A percentile compares a stretch with the other conserved stretches of the same genome.
Evolutionary conservation across 495 filamentous ascomycete genomes (phyloP).

Genomic region (Immersiella caudata): DNA sequence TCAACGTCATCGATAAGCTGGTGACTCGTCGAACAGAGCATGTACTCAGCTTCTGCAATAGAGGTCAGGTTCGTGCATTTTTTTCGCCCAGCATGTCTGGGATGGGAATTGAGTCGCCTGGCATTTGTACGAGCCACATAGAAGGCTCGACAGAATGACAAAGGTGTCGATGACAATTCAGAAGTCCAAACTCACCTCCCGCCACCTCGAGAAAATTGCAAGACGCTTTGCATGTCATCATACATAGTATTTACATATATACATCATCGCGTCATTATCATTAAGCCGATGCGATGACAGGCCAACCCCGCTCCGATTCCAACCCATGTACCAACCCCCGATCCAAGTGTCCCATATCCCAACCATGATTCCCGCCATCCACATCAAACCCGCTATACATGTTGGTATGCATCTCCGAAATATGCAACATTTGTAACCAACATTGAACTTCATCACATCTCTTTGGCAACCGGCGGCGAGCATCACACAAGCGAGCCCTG

Average conservation of each 20-base stretch:
- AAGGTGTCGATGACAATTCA: too few species aligned
- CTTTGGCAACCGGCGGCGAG: too few species aligned
- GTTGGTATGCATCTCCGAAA: background rate
- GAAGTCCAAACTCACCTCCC: background rate
- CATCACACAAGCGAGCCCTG: background rate
- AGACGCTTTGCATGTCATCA: constrained; percentile 10
- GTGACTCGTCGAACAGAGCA: too few species aligned
- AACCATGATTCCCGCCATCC: background rate
- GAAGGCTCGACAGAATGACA: too few species aligned
- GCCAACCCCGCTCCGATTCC: background rate
- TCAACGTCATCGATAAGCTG: too few species aligned
- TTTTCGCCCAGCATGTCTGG: too few species aligned
- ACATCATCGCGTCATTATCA: constrained; percentile 20
- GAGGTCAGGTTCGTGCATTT: too few species aligned
- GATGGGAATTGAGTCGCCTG: too few species aligned
- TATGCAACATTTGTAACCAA: background rate
- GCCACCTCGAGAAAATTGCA: background rate
- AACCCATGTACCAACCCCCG: background rate
- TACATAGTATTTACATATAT: constrained; percentile 11
- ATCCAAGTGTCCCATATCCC: background rate
- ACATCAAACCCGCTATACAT: background rate
- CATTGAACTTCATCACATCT: background rate
- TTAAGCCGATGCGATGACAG: constrained; percentile 2
- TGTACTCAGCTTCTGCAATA: too few species aligned
- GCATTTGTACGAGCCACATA: too few species aligned